A percentile compares a stretch with the other conserved stretches of the same genome.
phyloP scores from a whole-genome alignment of 2,329 filamentous ascomycete genomes.

The Alternaria triticina region DNA sequence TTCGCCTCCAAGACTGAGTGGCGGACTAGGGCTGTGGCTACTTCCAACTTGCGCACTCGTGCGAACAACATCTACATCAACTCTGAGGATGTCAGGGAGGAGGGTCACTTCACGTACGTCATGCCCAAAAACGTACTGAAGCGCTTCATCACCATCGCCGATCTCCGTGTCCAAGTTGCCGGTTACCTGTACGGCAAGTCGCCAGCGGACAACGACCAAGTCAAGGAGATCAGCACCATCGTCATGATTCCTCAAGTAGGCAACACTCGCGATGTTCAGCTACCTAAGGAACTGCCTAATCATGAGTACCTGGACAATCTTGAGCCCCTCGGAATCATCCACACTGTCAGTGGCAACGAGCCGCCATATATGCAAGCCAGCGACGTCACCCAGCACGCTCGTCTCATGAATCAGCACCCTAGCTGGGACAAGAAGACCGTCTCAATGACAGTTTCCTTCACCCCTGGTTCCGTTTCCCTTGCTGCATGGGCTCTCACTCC shows the following conservation, averaged over 20 bases:
- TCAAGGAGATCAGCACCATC: conserved; percentile 96
- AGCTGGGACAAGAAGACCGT: conserved; percentile 89
- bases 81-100: conserved; percentile 88
- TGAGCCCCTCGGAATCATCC: conserved; percentile 92
- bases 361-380: conserved; percentile 93
- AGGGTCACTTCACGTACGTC: conserved; percentile 89
- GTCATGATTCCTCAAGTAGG: conserved; percentile 98
- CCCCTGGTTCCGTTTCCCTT: conserved; percentile 92
- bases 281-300: conserved; percentile 87
- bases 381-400: conserved; percentile 93
- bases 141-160: conserved; percentile 96
- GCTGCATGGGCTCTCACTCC: conserved; percentile 93
- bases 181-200: conserved; percentile 94
- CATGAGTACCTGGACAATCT: conserved; percentile 87
- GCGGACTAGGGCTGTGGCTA: conserved; percentile 95
- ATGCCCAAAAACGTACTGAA: conserved; percentile 99
- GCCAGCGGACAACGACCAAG: conserved; percentile 90
- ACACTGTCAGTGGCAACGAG: conserved; percentile 94
- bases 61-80: conserved; percentile 99
- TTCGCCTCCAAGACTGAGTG: conserved; percentile 99
- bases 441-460: conserved; percentile 95
- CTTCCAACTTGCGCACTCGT: conserved; percentile 89
- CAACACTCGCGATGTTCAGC: conserved; percentile 86
- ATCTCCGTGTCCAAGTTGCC: conserved; percentile 94
- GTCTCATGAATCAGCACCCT: conserved; percentile 82